A percentile compares a stretch with the other conserved stretches of the same genome.
phyloP scores from a whole-genome alignment of 225 moss, liverwort and hornwort species.

The Polytrichum formosum region DNA sequence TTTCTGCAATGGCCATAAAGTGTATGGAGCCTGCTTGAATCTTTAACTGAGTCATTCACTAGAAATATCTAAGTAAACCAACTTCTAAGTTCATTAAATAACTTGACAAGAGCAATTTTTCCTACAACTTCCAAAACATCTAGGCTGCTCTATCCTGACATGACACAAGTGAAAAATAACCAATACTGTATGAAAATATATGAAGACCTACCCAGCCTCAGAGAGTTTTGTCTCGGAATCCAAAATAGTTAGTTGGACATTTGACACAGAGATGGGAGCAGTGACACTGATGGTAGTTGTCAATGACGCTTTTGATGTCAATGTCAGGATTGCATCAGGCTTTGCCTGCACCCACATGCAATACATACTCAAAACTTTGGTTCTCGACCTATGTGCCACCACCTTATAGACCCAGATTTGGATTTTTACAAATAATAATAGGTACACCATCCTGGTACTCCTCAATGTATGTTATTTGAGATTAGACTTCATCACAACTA shows the following conservation, averaged over 20 bases:
- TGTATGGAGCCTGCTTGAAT: no score
- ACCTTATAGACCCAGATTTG: neutral
- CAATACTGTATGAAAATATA: neutral
- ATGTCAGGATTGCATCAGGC: conserved; percentile 21
- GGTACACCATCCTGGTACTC: neutral
- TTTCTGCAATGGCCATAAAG: no score
- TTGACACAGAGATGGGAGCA: conserved; percentile 50
- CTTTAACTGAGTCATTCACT: no score
- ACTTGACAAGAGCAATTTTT: neutral
- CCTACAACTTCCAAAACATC: neutral
- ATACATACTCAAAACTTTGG: conserved; percentile 1
- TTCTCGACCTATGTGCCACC: neutral
- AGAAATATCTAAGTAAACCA: neutral
- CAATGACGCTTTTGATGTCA: conserved; percentile 44
- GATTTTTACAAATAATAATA: neutral
- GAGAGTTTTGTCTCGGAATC: conserved; percentile 57
- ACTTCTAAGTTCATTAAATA: neutral
- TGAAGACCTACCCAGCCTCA: conserved; percentile 37
- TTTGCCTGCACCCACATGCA: conserved; percentile 30
- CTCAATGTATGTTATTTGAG: neutral
- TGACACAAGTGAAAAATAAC: no score
- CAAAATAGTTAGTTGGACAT: conserved; percentile 50
- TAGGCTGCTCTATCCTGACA: no score
- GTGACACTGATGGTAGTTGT: conserved; percentile 46
- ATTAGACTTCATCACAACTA: neutral